phyloP scores from a whole-genome alignment of 228 moss, liverwort and hornwort species.

The Sphagnum magellanicum region DNA sequence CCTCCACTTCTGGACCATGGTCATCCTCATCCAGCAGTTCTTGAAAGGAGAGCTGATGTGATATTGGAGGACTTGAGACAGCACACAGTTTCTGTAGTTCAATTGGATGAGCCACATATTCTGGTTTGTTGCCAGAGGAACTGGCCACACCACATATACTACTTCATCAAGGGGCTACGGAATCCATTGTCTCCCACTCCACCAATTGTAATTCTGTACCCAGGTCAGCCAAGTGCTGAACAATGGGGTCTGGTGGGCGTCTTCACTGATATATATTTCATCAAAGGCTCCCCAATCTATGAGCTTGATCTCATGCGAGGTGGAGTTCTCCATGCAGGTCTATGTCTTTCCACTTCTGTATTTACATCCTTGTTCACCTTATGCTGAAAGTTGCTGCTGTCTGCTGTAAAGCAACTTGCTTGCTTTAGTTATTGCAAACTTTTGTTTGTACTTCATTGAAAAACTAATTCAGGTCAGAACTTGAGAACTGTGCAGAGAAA shows the following conservation, averaged over 20 bases:
- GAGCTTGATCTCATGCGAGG: constrained; percentile 95
- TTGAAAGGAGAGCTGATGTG: constrained; percentile 38
- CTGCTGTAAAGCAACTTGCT: too few relatives aligned
- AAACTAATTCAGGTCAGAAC: too few relatives aligned
- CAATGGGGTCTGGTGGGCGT: constrained; percentile 88
- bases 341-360: background rate
- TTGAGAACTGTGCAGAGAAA: constrained; percentile 34
- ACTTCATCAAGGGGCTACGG: constrained; percentile 68
- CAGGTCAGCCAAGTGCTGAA: constrained; percentile 34
- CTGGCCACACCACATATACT: constrained; percentile 88
- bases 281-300: constrained; percentile 82
- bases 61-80: constrained; percentile 54
- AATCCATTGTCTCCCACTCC: constrained; percentile 23
- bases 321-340: constrained; percentile 84
- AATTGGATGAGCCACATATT: constrained; percentile 55
- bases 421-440: too few relatives aligned
- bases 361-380: too few relatives aligned
- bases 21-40: constrained; percentile 74
- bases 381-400: too few relatives aligned
- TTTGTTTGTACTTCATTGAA: too few relatives aligned
- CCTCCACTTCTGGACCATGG: constrained; percentile 57
- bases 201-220: constrained; percentile 73
- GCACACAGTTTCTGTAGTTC: constrained; percentile 66
- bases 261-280: constrained; percentile 61
- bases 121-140: constrained; percentile 78